phyloP scores from a whole-genome alignment of 2,329 filamentous ascomycete species.

The Penicillium polonicum region DNA sequence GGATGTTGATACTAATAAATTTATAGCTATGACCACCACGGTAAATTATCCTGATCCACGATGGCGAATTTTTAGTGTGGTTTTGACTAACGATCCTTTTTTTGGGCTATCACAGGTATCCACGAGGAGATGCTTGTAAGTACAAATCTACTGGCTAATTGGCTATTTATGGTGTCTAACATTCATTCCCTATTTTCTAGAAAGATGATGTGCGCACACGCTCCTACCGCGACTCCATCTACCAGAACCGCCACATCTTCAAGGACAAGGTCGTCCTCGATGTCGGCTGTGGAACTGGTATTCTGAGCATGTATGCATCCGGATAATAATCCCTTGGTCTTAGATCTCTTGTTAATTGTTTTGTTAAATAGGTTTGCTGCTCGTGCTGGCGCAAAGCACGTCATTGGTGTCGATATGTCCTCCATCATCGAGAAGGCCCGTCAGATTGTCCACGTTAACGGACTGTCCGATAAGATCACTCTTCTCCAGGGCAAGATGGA shows the following conservation, averaged over 20 bases:
- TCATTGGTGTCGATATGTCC: slow-evolving; percentile 99
- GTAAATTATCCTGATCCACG: slow-evolving; percentile 53
- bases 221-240: slow-evolving; percentile 95
- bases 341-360: slow-evolving; percentile 19
- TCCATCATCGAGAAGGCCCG: slow-evolving; percentile 98
- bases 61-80: slow-evolving; percentile 12
- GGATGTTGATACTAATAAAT: slow-evolving; percentile 19
- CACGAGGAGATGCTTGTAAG: slow-evolving; percentile 97
- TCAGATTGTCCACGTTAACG: slow-evolving; percentile 90
- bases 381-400: slow-evolving; percentile 94
- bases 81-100: slow-evolving; percentile 21
- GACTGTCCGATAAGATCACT: slow-evolving; percentile 93
- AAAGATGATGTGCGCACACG: slow-evolving; percentile 98
- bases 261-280: slow-evolving; percentile 93
- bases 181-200: slow-evolving; percentile 46
- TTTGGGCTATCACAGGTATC: slow-evolving; percentile 63
- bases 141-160: slow-evolving; percentile 30
- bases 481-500: slow-evolving; percentile 99
- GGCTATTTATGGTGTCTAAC: not conserved
- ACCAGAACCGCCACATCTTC: slow-evolving; percentile 93
- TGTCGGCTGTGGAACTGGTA: slow-evolving; percentile 94
- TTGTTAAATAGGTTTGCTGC: slow-evolving; percentile 76
- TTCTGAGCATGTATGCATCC: slow-evolving; percentile 83
- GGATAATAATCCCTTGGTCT: slow-evolving; percentile 1
- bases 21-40: slow-evolving; percentile 93